Evolutionary conservation across 2,329 filamentous ascomycete species (phyloP), one percentile per base, ranked within the genome.

Genomic region (Neofusicoccum umdonicola): DNA sequence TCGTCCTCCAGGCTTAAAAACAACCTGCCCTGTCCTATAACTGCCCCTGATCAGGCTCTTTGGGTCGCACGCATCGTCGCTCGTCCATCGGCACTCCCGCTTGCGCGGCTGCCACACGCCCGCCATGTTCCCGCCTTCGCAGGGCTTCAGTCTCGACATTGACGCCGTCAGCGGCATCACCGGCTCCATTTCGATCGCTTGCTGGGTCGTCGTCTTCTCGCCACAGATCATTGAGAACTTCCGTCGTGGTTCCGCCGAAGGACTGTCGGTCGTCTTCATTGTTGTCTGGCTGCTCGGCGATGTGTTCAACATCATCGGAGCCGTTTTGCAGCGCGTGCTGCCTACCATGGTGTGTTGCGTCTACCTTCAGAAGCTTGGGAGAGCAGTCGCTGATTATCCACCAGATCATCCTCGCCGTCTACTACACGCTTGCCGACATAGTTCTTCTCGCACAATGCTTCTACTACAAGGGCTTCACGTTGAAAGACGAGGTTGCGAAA

Each of bases 171-270:
- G 92, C 71, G 94, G 94, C 63, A 97, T 97, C 71, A 93, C 90
- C 79, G 94, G 93, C 41, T 97, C 93, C 8, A 93, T 99, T 70
- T 97, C 92, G 51, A 97, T 99, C 74, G 93, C 93, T 58, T 97
- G 93, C 76, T 97, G 95, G 95, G 91, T 98, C 65, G 75, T 98
- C 41, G 95, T 99, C 65, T 99, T 97, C 81, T 95, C 92, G 0
- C 95, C 95, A 2, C 95, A 99, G 71, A 97, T 99, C 71, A 89
- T 97, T 71, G 92, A 97, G 74, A 97, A 97, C 75, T 97, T 97
- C 80, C 89, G 88, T 68, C 87, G 93, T 64, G 82, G 87, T 69
- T 96, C 90, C 45, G 92, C 93, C 65, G 92, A 97, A 75, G 94
- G 93, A 2, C 84, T 98, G 1, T 96, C 92, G 0, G 86, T 97